Percentiles rank a stretch among this genome's conserved stretches.
Conservation (phyloP, 805 yeast genomes). For the Wickerhamiella australiensis region DNA sequence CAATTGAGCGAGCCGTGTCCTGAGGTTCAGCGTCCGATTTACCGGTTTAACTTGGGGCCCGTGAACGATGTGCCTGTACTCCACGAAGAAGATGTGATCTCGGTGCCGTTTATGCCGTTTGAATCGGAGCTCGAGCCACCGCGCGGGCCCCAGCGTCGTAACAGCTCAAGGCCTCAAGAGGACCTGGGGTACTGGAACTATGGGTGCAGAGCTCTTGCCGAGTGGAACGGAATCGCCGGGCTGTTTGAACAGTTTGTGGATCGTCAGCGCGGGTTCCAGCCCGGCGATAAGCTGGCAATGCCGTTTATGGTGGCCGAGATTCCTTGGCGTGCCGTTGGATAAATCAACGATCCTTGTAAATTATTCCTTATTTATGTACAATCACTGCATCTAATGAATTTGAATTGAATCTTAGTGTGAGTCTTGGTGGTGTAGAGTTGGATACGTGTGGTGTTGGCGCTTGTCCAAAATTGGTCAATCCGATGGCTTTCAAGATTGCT, state of each 20-base stretch:
- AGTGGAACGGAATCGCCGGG: slow-evolving; percentile 29
- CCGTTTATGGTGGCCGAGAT: slow-evolving; percentile 32
- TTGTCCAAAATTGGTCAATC: background rate
- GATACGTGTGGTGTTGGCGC: background rate
- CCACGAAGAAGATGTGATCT: background rate
- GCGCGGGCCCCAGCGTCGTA: background rate
- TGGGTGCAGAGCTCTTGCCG: slow-evolving; percentile 31
- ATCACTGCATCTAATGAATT: background rate
- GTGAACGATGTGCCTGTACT: slow-evolving; percentile 9
- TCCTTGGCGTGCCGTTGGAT: slow-evolving; percentile 21
- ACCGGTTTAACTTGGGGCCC: slow-evolving; percentile 23
- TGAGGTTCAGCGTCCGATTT: slow-evolving; percentile 24
- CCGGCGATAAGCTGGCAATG: slow-evolving; percentile 25
- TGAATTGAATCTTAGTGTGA: background rate
- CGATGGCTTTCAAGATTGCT: too few species aligned
- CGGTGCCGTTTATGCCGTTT: slow-evolving; percentile 21
- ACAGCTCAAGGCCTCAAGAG: background rate
- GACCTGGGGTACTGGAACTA: slow-evolving; percentile 29
- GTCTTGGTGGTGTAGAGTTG: background rate
- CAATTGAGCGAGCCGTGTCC: slow-evolving; percentile 25
- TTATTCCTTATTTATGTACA: slow-evolving; percentile 8
- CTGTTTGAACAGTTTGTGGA: slow-evolving; percentile 30
- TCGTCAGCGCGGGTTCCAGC: slow-evolving; percentile 13
- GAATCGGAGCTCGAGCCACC: background rate
- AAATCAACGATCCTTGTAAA: slow-evolving; percentile 5